Evolutionary conservation across 768 basidiomycete species (phyloP), one percentile per base, ranked within the genome.

Genomic region (Lactifluus subvellereus): DNA sequence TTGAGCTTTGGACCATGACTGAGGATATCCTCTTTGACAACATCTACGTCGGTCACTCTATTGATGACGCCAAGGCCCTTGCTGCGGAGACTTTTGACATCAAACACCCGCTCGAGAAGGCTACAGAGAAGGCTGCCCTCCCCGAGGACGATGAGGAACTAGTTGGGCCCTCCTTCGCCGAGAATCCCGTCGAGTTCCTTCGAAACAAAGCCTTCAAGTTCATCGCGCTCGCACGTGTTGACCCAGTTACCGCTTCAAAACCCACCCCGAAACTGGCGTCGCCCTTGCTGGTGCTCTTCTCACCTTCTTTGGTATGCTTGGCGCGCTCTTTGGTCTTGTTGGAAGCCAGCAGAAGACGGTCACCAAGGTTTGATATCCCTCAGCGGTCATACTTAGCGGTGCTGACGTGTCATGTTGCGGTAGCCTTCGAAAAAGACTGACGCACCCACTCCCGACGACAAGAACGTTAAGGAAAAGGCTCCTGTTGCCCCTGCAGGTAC

Each of bases 1-100:
- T 98, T 68, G 97, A 99, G 77, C 86, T 98, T 69, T 99, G 97
- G 97, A 96, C 96, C 51, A 99, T 98, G 97, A 96, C 95, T 48
- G 91, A 91, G 76, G 88, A 91, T 72, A 94, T 94, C 69, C 81
- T 94, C 69, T 95, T 94, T 74, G 86, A 91, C 77, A 94, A 93
- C 79, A 85, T 99, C 72, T 98, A 94, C 78, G 75, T 99, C 62
- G 94, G 94, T 62, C 88, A 94, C 80, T 95, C 94, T 20, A 72
- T 84, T 61, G 84, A 85, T 43, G 93, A 96, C 64, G 97, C 97
- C 66, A 85, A 89, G 74, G 76, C 78, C 11, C 76, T 99, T 68
- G 92, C 94, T 60, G 76, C 79, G 16, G 92, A 95, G 77, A 91
- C 94, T n/a, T 99, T 90, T 77, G 84, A 85, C 68, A 73, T 96